A percentile compares a stretch with the other conserved stretches of the same genome.
phyloP scores from a whole-genome alignment of 768 basidiomycete genomes.

The Phylloporus arenicola region DNA sequence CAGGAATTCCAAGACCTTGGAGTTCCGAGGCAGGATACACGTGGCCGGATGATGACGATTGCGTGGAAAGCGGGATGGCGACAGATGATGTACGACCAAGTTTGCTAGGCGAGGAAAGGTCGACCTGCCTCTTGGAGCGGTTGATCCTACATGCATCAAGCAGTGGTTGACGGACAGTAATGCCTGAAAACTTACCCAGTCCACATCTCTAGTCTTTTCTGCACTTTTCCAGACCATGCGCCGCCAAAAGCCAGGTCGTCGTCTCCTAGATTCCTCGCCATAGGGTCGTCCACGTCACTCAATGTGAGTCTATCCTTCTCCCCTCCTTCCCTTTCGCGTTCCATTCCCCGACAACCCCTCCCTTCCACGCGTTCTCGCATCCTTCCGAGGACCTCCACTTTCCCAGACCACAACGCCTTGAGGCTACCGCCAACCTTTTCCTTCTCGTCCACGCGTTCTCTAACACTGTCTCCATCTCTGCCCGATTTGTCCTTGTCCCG shows the following conservation, averaged over 20 bases:
- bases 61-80: slow-evolving; percentile 28
- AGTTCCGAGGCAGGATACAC: slow-evolving; percentile 23
- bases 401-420: slow-evolving; percentile 32
- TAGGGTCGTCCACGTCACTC: slow-evolving; percentile 28
- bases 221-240: slow-evolving; percentile 39
- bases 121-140: slow-evolving; percentile 30
- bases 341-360: slow-evolving; percentile 8
- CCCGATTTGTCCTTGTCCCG: slow-evolving; percentile 35
- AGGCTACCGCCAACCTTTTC: slow-evolving; percentile 31
- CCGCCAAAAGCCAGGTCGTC: slow-evolving; percentile 32
- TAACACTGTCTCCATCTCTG: slow-evolving; percentile 31
- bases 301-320: slow-evolving; percentile 25
- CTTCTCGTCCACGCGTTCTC: slow-evolving; percentile 31
- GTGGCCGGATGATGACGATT: slow-evolving; percentile 33
- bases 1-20: slow-evolving; percentile 30
- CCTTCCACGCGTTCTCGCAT: slow-evolving; percentile 29
- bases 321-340: slow-evolving; percentile 27
- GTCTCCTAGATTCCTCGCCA: slow-evolving; percentile 22
- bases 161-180: background rate
- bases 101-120: slow-evolving; percentile 23
- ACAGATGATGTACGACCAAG: slow-evolving; percentile 23
- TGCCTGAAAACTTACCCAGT: slow-evolving; percentile 34
- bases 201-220: slow-evolving; percentile 47
- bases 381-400: slow-evolving; percentile 22
- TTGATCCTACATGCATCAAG: slow-evolving; percentile 27